Conservation (phyloP, 371 early-diverging fungal species). For the Batkoa obscura region DNA sequence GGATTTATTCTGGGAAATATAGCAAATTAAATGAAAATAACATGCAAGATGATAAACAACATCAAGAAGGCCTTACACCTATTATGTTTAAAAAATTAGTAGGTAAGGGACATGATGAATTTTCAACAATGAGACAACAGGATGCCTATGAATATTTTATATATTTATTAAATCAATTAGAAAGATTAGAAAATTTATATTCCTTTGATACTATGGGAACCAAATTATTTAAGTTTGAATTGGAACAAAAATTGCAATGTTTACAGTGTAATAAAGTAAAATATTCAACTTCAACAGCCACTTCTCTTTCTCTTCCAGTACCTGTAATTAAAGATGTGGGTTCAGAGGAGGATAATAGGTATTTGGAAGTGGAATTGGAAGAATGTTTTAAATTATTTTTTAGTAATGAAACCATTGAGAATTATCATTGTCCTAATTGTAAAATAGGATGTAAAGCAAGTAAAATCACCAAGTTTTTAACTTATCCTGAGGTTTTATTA, state of each 20-base stretch:
- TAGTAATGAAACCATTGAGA: conserved; percentile 33
- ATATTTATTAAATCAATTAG: conserved; percentile 44
- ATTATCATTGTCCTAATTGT: conserved; percentile 67
- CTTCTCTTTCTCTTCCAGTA: conserved; percentile 46
- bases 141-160: conserved; percentile 91
- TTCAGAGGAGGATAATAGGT: conserved; percentile 4
- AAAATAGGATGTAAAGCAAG: conserved; percentile 36
- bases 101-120: conserved; percentile 80
- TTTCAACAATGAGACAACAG: conserved; percentile 92
- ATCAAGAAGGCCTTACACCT: conserved; percentile 55
- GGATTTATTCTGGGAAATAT: conserved; percentile 75
- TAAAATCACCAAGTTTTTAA: conserved; percentile 53
- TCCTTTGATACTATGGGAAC: conserved; percentile 36
- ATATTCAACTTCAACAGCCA: conserved; percentile 40
- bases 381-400: conserved; percentile 51
- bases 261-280: conserved; percentile 55
- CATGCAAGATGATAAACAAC: conserved; percentile 21
- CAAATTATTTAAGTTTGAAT: conserved; percentile 43
- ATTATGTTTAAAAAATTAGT: conserved; percentile 78
- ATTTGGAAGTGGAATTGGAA: conserved; percentile 21
- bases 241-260: conserved; percentile 76
- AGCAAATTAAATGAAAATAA: conserved; percentile 9
- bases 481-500: conserved; percentile 72
- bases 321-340: conserved; percentile 25
- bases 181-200: conserved; percentile 46